These are phyloP conservation scores for Fusarium keratoplasticum DNA, from an alignment of 2,329 filamentous ascomycete species.

Conservation along the genomic window DNA sequence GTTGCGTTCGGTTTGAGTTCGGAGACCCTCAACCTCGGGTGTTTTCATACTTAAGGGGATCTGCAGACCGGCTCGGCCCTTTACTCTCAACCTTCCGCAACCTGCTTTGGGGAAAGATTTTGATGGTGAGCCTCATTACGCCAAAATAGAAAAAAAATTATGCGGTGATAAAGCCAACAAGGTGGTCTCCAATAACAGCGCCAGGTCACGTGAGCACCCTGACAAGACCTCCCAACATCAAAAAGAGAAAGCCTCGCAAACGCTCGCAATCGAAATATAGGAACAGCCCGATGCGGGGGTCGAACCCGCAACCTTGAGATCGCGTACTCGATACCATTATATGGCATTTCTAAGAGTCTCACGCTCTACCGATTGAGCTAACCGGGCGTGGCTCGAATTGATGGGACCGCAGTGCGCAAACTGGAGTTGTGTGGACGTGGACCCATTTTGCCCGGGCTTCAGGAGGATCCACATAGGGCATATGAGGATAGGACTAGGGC, in stretches of 20 bases:
- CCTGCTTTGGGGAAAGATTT: too few relatives aligned
- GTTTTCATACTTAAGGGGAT: too few relatives aligned
- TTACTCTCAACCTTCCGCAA: too few relatives aligned
- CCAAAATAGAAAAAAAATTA: neutral
- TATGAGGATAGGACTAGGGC: neutral
- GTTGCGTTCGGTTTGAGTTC: neutral
- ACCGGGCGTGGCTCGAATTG: slow-evolving; percentile 35
- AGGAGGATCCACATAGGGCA: neutral
- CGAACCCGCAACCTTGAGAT: slow-evolving; percentile 69
- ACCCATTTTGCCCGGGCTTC: neutral
- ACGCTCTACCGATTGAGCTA: slow-evolving; percentile 66
- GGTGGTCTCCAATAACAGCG: neutral
- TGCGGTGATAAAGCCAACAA: neutral
- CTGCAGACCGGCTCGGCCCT: too few relatives aligned
- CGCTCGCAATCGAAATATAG: slow-evolving; percentile 32
- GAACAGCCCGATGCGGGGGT: slow-evolving; percentile 55
- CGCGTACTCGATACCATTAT: neutral
- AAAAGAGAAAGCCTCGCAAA: slow-evolving; percentile 35
- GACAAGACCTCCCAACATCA: neutral
- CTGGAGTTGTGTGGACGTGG: neutral
- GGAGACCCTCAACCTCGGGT: neutral
- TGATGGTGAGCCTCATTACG: too few relatives aligned
- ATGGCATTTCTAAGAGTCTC: slow-evolving; percentile 65
- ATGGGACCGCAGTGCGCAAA: neutral
- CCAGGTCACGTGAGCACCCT: neutral